phyloP scores from a whole-genome alignment of 2,329 filamentous ascomycete genomes.

The Arthrobotrys entomopaga region DNA sequence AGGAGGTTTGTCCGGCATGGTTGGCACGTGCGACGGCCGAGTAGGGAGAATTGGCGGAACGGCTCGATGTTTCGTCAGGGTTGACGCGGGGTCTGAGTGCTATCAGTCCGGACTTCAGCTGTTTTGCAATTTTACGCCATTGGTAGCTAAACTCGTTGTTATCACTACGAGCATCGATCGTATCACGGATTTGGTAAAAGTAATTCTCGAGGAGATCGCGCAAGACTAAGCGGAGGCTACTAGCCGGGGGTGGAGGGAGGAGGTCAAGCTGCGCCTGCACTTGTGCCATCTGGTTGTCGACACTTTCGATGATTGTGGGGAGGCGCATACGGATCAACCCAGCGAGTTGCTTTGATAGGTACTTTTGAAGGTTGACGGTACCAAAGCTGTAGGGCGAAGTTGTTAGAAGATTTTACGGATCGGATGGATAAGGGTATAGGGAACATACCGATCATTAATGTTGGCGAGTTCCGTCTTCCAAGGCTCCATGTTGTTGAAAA shows the following conservation, averaged over 20 bases:
- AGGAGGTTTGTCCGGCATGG: not conserved
- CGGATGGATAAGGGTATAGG: constrained; percentile 35
- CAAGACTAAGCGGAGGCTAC: constrained; percentile 57
- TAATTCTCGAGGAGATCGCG: constrained; percentile 56
- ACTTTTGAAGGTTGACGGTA: constrained; percentile 43
- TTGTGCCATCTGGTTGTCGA: constrained; percentile 55
- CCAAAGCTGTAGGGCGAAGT: constrained; percentile 23
- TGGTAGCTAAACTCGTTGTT: constrained; percentile 57
- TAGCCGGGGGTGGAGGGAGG: constrained; percentile 57
- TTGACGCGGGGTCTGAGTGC: constrained; percentile 54
- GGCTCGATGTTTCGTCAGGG: constrained; percentile 30
- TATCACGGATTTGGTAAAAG: constrained; percentile 45
- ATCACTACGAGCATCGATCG: constrained; percentile 54
- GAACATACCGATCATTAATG: constrained; percentile 56
- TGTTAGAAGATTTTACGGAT: not conserved
- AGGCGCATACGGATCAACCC: constrained; percentile 52
- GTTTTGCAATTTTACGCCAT: constrained; percentile 53
- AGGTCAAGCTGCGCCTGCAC: constrained; percentile 55
- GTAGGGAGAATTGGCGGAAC: constrained; percentile 29
- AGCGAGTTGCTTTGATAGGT: constrained; percentile 44
- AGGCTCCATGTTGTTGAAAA: constrained; percentile 57
- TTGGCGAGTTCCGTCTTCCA: constrained; percentile 57
- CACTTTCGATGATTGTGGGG: constrained; percentile 56
- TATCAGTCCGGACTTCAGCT: constrained; percentile 52
- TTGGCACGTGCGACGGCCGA: constrained; percentile 10